A percentile compares a stretch with the other conserved stretches of the same genome.
Conservation (phyloP, 768 basidiomycete species). For the Lactarius hengduanensis region DNA sequence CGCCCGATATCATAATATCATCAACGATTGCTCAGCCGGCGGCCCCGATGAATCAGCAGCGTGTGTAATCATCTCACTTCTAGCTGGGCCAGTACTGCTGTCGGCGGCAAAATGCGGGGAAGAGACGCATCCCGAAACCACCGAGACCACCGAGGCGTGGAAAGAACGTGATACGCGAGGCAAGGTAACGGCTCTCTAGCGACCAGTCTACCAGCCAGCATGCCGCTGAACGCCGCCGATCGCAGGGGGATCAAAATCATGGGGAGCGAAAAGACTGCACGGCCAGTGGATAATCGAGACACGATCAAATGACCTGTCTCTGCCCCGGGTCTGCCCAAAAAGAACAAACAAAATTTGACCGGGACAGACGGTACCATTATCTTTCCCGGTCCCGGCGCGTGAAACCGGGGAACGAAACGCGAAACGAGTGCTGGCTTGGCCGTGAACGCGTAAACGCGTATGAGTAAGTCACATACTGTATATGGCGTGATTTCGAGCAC, state of each 20-base stretch:
- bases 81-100: neutral
- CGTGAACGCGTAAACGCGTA: neutral
- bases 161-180: neutral
- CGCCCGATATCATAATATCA: too few relatives aligned
- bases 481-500: too few relatives aligned
- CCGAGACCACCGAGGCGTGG: neutral
- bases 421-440: too few relatives aligned
- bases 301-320: too few relatives aligned
- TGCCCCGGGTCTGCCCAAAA: neutral
- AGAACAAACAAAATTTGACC: too few relatives aligned
- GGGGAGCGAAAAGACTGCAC: neutral
- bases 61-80: neutral
- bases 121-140: neutral
- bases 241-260: neutral
- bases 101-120: neutral
- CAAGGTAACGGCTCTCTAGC: neutral
- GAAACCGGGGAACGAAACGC: too few relatives aligned
- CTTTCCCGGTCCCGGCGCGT: too few relatives aligned
- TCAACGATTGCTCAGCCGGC: too few relatives aligned
- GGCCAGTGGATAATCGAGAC: too few relatives aligned
- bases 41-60: neutral
- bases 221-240: too few relatives aligned
- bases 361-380: too few relatives aligned
- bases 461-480: neutral
- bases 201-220: neutral